Evolutionary conservation across 1,284 basidiomycete species (phyloP).

Genomic region (Sparassis latifolia): DNA sequence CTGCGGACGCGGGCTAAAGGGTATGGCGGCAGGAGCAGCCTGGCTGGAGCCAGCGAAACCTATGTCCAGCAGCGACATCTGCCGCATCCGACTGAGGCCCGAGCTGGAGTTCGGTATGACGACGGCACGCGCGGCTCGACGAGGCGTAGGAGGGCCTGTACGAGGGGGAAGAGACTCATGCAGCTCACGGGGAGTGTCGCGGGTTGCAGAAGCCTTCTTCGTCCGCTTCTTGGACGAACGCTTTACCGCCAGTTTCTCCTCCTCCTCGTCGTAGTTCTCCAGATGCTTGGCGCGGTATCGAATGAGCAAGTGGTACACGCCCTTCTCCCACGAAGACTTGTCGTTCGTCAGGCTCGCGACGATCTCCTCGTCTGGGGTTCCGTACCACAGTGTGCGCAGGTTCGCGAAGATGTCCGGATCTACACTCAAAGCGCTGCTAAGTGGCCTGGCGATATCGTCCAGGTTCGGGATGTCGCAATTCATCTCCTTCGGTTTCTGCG

Average conservation of each 20-base stretch:
- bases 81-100: constrained; percentile 16
- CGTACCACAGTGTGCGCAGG: constrained; percentile 87
- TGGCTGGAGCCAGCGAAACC: constrained; percentile 6
- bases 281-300: constrained; percentile 71
- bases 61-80: constrained; percentile 8
- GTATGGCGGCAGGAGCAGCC: constrained; percentile 8
- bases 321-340: constrained; percentile 87
- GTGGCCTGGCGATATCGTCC: constrained; percentile 61
- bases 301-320: constrained; percentile 81
- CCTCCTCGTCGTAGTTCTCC: constrained; percentile 61
- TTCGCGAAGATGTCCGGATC: constrained; percentile 91
- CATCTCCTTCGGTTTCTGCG: constrained; percentile 45
- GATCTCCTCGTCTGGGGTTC: constrained; percentile 66
- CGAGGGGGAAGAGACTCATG: constrained; percentile 39
- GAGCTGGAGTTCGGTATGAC: constrained; percentile 12
- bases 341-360: constrained; percentile 55
- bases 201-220: constrained; percentile 10
- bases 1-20: constrained; percentile 1
- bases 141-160: constrained; percentile 54
- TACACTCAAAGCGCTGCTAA: constrained; percentile 57
- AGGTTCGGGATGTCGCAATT: constrained; percentile 57
- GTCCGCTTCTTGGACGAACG: constrained; percentile 23
- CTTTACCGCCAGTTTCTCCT: constrained; percentile 31
- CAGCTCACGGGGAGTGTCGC: constrained; percentile 11
- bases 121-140: constrained; percentile 31